Base-by-base conservation (phyloP, 2,329 filamentous ascomycete genomes). In the Colletotrichum spaethianum region DNA sequence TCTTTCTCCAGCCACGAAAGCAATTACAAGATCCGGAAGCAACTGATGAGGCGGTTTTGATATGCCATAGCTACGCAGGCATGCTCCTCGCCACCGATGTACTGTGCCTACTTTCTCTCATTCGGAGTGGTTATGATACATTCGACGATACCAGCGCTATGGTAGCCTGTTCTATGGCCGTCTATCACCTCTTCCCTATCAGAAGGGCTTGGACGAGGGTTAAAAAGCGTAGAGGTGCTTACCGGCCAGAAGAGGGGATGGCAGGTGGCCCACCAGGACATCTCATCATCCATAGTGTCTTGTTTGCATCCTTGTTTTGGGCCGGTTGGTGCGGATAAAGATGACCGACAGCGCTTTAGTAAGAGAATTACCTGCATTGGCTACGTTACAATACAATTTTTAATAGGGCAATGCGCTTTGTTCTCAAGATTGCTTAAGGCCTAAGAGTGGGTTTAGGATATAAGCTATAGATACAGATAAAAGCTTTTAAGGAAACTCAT, bases 21-120 rank as follows among this genome's bases (percentile, higher is more conserved):
- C 65, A 67, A 20, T 23, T 62, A 2, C 65, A 67, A 52, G 65
- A 67, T 28, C 36, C 65, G 2, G 16, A 36, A 23, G 55, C 65
- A 14, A 55, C 16, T 42, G 44, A 61, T 23, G 65, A 67, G 65
- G 56, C 65, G 12, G 14, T 67, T 14, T 61, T 62, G 31, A 46
- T 67, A 9, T 67, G 65, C 18, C 65, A 67, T 0, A 67, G 38
- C 26, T 67, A 67, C 36, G 65, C 65, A 52, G 65, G 65, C 31
- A 52, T 61, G 55, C 65, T 67, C 20, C 65, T 67, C 12, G 57
- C 65, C 20, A 60, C 57, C 11, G 31, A 67, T 26, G 7, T 67
- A 1, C 23, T 67, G 7, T 67, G 65, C 20, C 12, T 60, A 14
- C 33, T 67, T 18, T 61, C 33, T n/a, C 46, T 67, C 1, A 20